These are phyloP conservation scores for Malus sylvestris DNA, from an alignment of 306 rosid genomes.

Conservation along the genomic window DNA sequence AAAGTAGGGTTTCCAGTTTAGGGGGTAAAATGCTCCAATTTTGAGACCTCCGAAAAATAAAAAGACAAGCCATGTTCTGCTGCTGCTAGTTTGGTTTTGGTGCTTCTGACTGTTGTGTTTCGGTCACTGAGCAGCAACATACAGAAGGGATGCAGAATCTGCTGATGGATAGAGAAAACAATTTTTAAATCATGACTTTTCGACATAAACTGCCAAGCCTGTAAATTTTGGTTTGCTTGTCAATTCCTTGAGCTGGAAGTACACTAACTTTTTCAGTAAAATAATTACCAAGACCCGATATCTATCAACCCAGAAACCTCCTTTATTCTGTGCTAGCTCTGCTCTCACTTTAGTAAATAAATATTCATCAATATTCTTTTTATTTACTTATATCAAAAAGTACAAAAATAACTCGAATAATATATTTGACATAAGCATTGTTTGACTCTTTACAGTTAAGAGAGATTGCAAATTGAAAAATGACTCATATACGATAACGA, in stretches of 20 bases:
- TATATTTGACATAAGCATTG: too few species aligned
- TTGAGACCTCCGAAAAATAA: background rate
- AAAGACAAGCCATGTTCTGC: background rate
- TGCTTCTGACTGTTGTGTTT: background rate
- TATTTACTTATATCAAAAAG: too few species aligned
- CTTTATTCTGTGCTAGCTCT: conserved; percentile 2
- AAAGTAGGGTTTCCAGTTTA: background rate
- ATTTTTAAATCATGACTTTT: background rate
- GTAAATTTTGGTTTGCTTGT: conserved; percentile 5
- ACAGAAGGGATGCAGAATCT: background rate
- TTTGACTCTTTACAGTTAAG: background rate
- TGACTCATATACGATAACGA: too few species aligned
- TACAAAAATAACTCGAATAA: too few species aligned
- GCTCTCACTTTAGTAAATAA: background rate
- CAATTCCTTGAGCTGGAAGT: background rate
- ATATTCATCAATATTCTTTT: background rate
- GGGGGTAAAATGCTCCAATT: background rate
- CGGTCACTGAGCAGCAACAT: background rate
- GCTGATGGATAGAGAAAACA: background rate
- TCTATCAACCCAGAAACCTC: background rate
- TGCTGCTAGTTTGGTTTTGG: background rate
- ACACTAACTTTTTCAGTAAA: background rate
- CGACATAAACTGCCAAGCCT: background rate
- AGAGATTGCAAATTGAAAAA: too few species aligned
- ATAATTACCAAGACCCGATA: background rate